phyloP scores from a whole-genome alignment of 345 rosid genomes.

The Aquilaria yunnanensis region DNA sequence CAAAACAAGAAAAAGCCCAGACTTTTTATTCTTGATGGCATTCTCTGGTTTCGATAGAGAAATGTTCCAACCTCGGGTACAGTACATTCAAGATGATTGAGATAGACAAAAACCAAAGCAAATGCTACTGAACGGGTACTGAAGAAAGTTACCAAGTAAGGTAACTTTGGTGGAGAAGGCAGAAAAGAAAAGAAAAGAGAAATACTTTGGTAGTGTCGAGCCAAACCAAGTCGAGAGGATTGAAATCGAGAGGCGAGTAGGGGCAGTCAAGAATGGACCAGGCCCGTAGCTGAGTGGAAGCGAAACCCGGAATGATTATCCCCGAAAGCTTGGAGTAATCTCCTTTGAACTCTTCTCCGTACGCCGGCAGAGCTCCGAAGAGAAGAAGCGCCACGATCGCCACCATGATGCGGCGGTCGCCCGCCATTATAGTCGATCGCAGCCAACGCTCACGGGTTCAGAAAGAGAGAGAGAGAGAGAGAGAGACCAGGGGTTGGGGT shows the following conservation, averaged over 20 bases:
- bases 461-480: slow-evolving; percentile 14
- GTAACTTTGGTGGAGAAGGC: background rate
- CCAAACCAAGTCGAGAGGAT: slow-evolving; percentile 99
- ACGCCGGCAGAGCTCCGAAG: slow-evolving; percentile 12
- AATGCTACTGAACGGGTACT: no score
- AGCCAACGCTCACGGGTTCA: background rate
- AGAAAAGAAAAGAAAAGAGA: background rate
- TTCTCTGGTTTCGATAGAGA: no score
- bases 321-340: slow-evolving; percentile 82
- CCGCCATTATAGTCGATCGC: slow-evolving; percentile 4
- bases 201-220: slow-evolving; percentile 88
- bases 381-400: slow-evolving; percentile 10
- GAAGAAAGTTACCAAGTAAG: background rate
- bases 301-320: slow-evolving; percentile 95
- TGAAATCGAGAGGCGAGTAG: slow-evolving; percentile 91
- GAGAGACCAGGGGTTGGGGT: background rate
- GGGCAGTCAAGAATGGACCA: slow-evolving; percentile 99
- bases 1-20: no score
- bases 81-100: no score
- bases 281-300: slow-evolving; percentile 95
- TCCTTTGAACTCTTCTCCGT: slow-evolving; percentile 41
- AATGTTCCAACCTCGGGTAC: no score
- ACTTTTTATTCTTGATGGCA: no score
- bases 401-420: background rate
- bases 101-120: no score